phyloP scores from a whole-genome alignment of 352 stramenopile genomes.

The Phytophthora aleatoria region DNA sequence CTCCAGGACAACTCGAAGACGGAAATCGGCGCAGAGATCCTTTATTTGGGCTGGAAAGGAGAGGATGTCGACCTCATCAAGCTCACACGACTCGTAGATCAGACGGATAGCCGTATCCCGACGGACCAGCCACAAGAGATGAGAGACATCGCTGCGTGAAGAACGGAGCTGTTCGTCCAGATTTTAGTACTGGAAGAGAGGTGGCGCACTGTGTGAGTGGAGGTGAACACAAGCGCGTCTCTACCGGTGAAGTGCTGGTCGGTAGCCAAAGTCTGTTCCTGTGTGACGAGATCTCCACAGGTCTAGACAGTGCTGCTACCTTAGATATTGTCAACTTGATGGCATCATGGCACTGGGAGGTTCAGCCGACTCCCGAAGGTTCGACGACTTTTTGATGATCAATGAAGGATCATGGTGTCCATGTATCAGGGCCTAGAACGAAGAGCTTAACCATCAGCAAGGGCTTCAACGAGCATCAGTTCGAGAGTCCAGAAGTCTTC shows the following conservation, averaged over 20 bases:
- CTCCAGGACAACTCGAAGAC: constrained; percentile 51
- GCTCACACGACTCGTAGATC: constrained; percentile 63
- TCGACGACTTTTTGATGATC: constrained; percentile 96
- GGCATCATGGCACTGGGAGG: constrained; percentile 37
- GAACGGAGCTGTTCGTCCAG: constrained; percentile 68
- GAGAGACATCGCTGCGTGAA: constrained; percentile 59
- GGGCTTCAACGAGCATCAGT: constrained; percentile 60
- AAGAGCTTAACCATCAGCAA: constrained; percentile 58
- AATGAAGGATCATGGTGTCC: constrained; percentile 92
- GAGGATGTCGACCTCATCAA: constrained; percentile 73
- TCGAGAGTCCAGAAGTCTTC: constrained; percentile 64
- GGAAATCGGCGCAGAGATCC: constrained; percentile 56
- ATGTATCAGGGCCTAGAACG: constrained; percentile 75
- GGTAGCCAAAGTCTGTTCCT: constrained; percentile 66
- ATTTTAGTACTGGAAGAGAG: constrained; percentile 81
- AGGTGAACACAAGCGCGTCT: constrained; percentile 86
- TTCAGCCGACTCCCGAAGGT: constrained; percentile 88
- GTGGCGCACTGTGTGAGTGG: constrained; percentile 88
- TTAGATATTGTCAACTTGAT: constrained; percentile 64
- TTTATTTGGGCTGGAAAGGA: constrained; percentile 57
- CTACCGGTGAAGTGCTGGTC: constrained; percentile 73
- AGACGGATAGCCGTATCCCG: constrained; percentile 35
- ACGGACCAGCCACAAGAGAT: constrained; percentile 72
- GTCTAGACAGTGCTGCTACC: constrained; percentile 58
- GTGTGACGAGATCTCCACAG: constrained; percentile 76